These are phyloP conservation scores for Phoma herbarum DNA, from an alignment of 2,329 filamentous ascomycete genomes.

Conservation along the genomic window DNA sequence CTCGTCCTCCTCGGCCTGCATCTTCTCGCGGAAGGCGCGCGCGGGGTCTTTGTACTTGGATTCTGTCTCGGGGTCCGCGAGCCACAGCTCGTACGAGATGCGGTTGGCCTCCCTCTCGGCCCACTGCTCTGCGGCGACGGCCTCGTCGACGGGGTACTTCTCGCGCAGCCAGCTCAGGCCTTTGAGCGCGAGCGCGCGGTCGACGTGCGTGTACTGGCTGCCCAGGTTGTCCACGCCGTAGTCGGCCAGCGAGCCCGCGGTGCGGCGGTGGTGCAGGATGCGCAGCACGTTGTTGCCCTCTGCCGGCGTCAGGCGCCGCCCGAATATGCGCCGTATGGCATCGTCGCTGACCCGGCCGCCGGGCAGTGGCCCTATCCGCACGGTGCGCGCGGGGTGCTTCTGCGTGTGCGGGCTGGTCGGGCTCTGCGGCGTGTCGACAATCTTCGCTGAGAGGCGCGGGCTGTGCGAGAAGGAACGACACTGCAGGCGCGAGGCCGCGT, in stretches of 20 bases:
- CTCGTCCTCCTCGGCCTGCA: constrained; percentile 45
- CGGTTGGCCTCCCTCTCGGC: constrained; percentile 51
- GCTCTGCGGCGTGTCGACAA: constrained; percentile 37
- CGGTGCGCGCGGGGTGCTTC: constrained; percentile 39
- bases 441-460: constrained; percentile 34
- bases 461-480: constrained; percentile 39
- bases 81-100: constrained; percentile 50
- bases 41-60: constrained; percentile 52
- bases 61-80: constrained; percentile 50
- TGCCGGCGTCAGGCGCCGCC: constrained; percentile 33
- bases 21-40: constrained; percentile 43
- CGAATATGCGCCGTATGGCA: constrained; percentile 45
- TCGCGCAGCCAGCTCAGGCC: constrained; percentile 50
- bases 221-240: constrained; percentile 50
- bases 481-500: constrained; percentile 22
- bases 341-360: constrained; percentile 37
- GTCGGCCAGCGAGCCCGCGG: constrained; percentile 51
- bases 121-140: constrained; percentile 52
- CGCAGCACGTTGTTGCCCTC: constrained; percentile 51
- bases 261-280: constrained; percentile 52
- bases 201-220: constrained; percentile 39
- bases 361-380: constrained; percentile 46
- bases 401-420: constrained; percentile 26
- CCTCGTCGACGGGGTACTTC: constrained; percentile 52
- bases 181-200: constrained; percentile 37